Conservation (phyloP, 2,329 filamentous ascomycete species). For the Cercospora sp. region DNA sequence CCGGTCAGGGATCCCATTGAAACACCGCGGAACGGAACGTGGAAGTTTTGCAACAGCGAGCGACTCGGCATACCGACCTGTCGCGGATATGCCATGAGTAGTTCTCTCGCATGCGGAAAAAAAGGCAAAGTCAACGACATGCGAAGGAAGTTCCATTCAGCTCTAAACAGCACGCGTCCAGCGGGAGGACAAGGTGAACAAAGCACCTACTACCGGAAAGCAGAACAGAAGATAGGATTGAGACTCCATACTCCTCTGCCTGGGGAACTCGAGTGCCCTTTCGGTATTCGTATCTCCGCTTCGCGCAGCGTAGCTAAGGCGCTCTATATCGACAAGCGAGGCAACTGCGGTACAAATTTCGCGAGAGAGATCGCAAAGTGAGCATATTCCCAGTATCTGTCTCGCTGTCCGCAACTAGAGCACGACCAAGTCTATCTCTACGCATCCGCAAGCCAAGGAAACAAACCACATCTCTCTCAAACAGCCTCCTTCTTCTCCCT, state of each 20-base stretch:
- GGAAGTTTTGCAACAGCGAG: background rate
- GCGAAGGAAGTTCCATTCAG: background rate
- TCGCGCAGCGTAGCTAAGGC: too few species aligned
- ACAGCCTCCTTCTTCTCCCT: background rate
- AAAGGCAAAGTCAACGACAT: background rate
- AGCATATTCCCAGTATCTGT: too few species aligned
- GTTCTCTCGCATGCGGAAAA: background rate
- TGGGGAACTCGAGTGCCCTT: too few species aligned
- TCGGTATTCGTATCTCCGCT: too few species aligned
- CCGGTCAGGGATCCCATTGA: background rate
- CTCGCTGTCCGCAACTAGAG: too few species aligned
- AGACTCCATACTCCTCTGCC: too few species aligned
- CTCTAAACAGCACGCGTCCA: background rate
- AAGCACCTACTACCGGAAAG: background rate
- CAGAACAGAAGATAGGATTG: too few species aligned
- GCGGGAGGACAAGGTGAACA: background rate
- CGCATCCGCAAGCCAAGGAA: background rate
- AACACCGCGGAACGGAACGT: background rate
- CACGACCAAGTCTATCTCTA: background rate
- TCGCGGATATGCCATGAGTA: background rate
- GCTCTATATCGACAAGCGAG: too few species aligned
- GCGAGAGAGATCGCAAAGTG: too few species aligned
- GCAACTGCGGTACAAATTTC: too few species aligned
- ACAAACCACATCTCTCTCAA: background rate
- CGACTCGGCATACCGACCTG: background rate